Base-by-base conservation (phyloP, 805 yeast genomes). In the Candida michaelii region DNA sequence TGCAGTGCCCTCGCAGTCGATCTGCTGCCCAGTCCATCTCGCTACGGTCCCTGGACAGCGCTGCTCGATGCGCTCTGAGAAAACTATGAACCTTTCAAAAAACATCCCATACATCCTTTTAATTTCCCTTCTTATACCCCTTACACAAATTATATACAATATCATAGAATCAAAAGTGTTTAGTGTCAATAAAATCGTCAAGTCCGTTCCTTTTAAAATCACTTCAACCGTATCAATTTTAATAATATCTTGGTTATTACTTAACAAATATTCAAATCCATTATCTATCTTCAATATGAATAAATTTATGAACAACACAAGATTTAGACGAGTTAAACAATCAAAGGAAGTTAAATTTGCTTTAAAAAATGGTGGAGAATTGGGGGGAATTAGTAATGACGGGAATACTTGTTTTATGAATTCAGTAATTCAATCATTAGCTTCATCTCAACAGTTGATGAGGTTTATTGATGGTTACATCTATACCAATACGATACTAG, bases 361-460 rank as follows among this genome's bases (percentile, higher is more conserved):
- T n/a, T 46, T 74, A 41, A 69, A 69, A 37, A 68, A 74, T 41
- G 91, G 91, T 44, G 90, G 90, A 1, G 77, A 76, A 40, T 77
- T 88, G 25, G 97, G 96, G 18, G 97, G 97, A 1, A 73, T 90
- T 27, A 75, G 78, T 45, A 90, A 90, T 59, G 96, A 88, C 50
- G 97, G 97, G 11, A 90, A 90, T 58, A 89, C 97, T 0, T 90
- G 97, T 62, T 90, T 90, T 55, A 89, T 89, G 95, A 90, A 90
- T 64, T 80, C 89, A 17, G 97, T 90, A 1, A 62, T 90, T 19
- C 97, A 90, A 60, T 77, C 86, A 13, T 64, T 89, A 43, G 89
- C 96, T 0, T 83, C 91, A 0, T 83, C 93, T 0, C 71, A 74
- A 18, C 77, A 81, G 27, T 65, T 89, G 27, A 51, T 71, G 14